Conservation (phyloP, 305 asterid genomes). For the Lippia alba region DNA sequence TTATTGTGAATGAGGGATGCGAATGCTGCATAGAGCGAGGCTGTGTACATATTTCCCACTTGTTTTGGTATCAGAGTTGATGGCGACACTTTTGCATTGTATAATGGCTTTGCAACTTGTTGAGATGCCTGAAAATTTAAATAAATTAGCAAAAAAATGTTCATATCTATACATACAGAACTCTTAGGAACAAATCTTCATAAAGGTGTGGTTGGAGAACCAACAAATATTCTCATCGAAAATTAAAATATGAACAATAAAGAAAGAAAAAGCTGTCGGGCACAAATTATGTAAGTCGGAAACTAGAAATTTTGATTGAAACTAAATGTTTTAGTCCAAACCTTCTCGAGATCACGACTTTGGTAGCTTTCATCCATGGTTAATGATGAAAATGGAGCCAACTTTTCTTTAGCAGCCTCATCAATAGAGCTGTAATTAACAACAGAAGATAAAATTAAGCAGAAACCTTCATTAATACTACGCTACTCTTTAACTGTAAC, state of each 20-base stretch:
- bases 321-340: constrained; percentile 17
- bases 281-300: too few relatives aligned
- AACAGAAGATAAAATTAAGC: constrained; percentile 20
- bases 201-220: too few relatives aligned
- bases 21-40: constrained; percentile 83
- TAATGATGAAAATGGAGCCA: constrained; percentile 63
- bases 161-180: too few relatives aligned
- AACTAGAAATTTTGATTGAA: background rate
- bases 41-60: constrained; percentile 89
- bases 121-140: constrained; percentile 61
- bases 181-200: too few relatives aligned
- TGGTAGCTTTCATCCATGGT: constrained; percentile 70
- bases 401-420: constrained; percentile 64
- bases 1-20: constrained; percentile 76
- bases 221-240: too few relatives aligned
- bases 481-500: background rate
- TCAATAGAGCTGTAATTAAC: constrained; percentile 57
- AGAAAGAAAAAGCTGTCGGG: too few relatives aligned
- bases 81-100: constrained; percentile 73
- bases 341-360: constrained; percentile 91
- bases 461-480: constrained; percentile 6
- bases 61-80: constrained; percentile 73
- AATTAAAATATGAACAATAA: too few relatives aligned
- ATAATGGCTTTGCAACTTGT: constrained; percentile 70
- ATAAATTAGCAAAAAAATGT: background rate